Evolutionary conservation across 2,329 filamentous ascomycete genomes (phyloP), one percentile per base, ranked within the genome.

Genomic region (Immersiporthe knoxdaviesiana): DNA sequence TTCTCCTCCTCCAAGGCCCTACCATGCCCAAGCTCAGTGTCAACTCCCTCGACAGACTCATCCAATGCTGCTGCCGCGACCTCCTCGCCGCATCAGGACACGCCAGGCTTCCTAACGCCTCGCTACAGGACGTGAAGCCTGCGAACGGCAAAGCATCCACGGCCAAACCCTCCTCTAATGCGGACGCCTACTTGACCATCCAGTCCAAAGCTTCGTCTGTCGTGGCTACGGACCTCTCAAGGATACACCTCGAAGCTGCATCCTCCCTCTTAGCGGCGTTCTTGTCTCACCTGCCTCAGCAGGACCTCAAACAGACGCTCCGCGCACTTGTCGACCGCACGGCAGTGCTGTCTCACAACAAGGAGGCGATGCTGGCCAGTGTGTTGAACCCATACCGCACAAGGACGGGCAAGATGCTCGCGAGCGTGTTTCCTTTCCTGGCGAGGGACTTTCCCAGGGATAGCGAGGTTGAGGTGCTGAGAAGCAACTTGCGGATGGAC

Each of bases 381-480:
- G 89, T 97, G 16, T 82, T 97, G 70, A 93, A 96, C 78, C 92
- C 93, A 0, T 88, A 90, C 78, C 81, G 88, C 72, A 83, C 89
- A 75, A 82, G 87, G 75, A 85, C 89, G 76, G 87, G 90, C 56
- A 83, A 88, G 72, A 86, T 88, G 65, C 87, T 89, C 70, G 85
- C 91, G 37, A 96, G 91, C 77, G 90, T 97, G 62, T 80, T 97
- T 62, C 94, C 95, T 0, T 92, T 97, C 74, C 81, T 97, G 35
- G 87, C 89, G 10, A 86, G 89, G 67, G 85, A 87, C 64, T 92
- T 89, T 74, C 84, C 89, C 0, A 78, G 84, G 14, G 87, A 90
- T 63, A 83, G 87, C 68, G 86, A 85, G 21, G 87, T 96, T 1
- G 94, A 97, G 79, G 85, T 91, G 12, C 78, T 97, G 68, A 83